Conservation (phyloP, 306 rosid species). For the Castanea sativa region DNA sequence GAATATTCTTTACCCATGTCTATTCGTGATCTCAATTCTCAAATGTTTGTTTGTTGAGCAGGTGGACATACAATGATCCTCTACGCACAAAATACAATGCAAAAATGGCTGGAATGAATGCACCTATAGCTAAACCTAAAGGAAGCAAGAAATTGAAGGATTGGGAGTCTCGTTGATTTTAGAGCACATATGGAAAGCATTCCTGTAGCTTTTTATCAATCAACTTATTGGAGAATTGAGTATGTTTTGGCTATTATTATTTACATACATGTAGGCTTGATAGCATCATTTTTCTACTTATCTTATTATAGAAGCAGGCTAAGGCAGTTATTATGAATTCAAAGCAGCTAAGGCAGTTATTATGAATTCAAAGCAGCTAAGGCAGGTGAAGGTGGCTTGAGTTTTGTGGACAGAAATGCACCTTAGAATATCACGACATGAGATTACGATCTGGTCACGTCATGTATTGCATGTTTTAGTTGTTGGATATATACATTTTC, state of each 20-base stretch:
- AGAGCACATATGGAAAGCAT: background rate
- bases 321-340: background rate
- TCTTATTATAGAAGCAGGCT: background rate
- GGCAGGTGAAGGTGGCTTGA: background rate
- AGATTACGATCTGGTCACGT: background rate
- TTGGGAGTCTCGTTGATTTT: conserved; percentile 66
- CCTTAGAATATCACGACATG: background rate
- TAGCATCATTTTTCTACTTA: background rate
- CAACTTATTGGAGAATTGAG: background rate
- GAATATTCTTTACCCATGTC: background rate
- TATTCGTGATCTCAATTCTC: background rate
- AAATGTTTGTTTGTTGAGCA: conserved; percentile 32
- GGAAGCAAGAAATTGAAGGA: conserved; percentile 95
- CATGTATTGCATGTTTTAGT: background rate
- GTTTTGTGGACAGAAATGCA: background rate
- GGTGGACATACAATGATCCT: conserved; percentile 98
- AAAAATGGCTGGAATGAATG: conserved; percentile 93
- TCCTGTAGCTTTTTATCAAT: background rate
- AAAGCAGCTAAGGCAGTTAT: background rate
- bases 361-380: background rate
- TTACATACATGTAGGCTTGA: background rate
- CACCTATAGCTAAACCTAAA: conserved; percentile 68
- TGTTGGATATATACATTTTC: background rate
- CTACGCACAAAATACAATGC: conserved; percentile 90
- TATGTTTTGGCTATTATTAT: background rate